Evolutionary conservation across 2,329 filamentous ascomycete species (phyloP).

Genomic region (Pseudocercospora vitis): DNA sequence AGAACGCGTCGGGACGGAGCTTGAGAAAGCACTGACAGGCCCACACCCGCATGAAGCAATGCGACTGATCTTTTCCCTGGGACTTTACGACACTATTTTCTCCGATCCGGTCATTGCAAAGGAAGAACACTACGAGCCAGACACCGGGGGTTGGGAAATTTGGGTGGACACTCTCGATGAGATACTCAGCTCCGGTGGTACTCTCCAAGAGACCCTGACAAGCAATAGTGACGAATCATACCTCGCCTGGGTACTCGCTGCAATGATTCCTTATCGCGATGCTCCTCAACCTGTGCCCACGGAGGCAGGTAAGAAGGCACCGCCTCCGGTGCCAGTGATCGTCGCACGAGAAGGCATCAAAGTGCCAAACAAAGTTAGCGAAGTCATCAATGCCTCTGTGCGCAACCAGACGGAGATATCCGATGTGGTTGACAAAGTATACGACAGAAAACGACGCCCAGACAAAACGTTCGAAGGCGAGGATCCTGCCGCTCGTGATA

Average conservation of each 20-base stretch:
- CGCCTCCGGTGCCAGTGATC: conserved; percentile 60
- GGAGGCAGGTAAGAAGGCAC: conserved; percentile 51
- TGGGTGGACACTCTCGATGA: conserved; percentile 64
- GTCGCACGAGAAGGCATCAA: conserved; percentile 77
- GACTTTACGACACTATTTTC: conserved; percentile 72
- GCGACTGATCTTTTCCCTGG: conserved; percentile 64
- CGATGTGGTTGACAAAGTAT: conserved; percentile 55
- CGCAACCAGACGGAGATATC: conserved; percentile 65
- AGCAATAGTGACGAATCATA: conserved; percentile 66
- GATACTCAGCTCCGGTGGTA: conserved; percentile 44
- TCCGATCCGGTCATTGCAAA: conserved; percentile 59
- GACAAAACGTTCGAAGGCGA: conserved; percentile 47
- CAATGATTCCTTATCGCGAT: conserved; percentile 71
- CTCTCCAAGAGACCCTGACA: conserved; percentile 48
- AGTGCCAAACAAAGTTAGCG: conserved; percentile 71
- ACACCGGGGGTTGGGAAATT: conserved; percentile 60
- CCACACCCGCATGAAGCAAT: conserved; percentile 62
- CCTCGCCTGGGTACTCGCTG: conserved; percentile 73
- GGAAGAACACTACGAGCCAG: conserved; percentile 55
- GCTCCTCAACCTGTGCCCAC: conserved; percentile 43
- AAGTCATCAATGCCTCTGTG: conserved; percentile 65
- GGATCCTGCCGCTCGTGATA: conserved; percentile 56
- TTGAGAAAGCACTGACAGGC: conserved; percentile 89
- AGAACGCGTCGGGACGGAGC: conserved; percentile 80
- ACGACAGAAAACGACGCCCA: conserved; percentile 50